Evolutionary conservation across 2,329 filamentous ascomycete species (phyloP), one percentile per base, ranked within the genome.

Genomic region (Diaporthe sp.): DNA sequence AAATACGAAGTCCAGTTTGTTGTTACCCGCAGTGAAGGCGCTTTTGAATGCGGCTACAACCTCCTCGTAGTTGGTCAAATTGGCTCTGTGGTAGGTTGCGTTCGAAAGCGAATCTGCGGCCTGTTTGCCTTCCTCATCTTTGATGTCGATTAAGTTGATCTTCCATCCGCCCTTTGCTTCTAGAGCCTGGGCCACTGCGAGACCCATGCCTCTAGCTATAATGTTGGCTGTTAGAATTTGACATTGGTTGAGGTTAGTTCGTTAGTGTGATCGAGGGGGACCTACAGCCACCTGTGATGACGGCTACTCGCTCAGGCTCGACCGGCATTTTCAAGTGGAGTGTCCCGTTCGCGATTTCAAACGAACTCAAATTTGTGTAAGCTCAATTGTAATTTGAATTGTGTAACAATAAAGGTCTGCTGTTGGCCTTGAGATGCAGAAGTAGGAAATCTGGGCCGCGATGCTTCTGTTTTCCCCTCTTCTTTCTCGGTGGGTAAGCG

Each of bases 1-100:
- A 75, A 85, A 88, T 42, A 88, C 85, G 75, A 88, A 86, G 79
- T 88, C 86, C 22, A 88, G 61, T 3, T 82, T 78, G 19, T 71
- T 47, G 42, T 51, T 42, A 2, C 65, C 71, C 3, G 77, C 73
- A 7, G 79, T 75, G 78, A 84, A 87, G 13, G 82, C 78, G 22
- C 75, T 76, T 59, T 86, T 81, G 72, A 86, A 87, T 71, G 35
- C 80, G 75, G 3, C 75, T 51, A 78, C 39, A 22, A 73, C 55
- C 47, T 65, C 44, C 0, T 63, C 66, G 66, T 86, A 86, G 71
- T 82, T 75, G 27, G 79, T 81, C 9, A 85, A 81, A 70, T 86
- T 81, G 55, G 79, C 80, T 76, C 83, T 77, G 77, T 86, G 81
- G 78, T 85, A 85, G 73, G 79, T 79, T 19, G 81, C 78, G 51